These are phyloP conservation scores for Rhizophora apiculata DNA, from an alignment of 345 rosid species.

Conservation along the genomic window DNA sequence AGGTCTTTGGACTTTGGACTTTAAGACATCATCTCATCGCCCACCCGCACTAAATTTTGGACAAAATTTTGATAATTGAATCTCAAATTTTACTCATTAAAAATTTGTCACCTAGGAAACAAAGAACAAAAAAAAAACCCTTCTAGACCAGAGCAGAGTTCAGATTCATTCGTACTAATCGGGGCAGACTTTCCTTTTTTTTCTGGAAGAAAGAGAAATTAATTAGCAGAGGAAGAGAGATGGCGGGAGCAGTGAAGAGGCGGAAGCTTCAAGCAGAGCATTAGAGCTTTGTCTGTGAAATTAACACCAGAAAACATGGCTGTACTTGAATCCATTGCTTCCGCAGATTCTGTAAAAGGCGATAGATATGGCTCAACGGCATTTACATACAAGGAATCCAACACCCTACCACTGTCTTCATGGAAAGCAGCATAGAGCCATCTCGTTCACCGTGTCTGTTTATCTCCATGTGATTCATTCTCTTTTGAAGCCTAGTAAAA, in stretches of 20 bases:
- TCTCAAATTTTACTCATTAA: too few relatives aligned
- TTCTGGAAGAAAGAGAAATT: too few relatives aligned
- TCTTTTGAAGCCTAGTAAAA: neutral
- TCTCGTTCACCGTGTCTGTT: neutral
- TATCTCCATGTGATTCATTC: too few relatives aligned
- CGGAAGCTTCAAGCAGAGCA: slow-evolving; percentile 53
- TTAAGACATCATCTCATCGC: too few relatives aligned
- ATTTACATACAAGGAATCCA: slow-evolving; percentile 30
- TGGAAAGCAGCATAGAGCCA: neutral
- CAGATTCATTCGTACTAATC: too few relatives aligned
- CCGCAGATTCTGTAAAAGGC: slow-evolving; percentile 39
- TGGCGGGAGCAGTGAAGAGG: slow-evolving; percentile 24
- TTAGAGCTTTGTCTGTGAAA: slow-evolving; percentile 55
- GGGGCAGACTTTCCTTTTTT: too few relatives aligned
- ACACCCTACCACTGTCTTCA: slow-evolving; percentile 7
- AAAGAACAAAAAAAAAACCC: too few relatives aligned
- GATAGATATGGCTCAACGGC: slow-evolving; percentile 27
- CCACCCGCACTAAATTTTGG: too few relatives aligned
- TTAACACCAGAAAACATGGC: slow-evolving; percentile 53
- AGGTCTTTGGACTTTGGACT: too few relatives aligned
- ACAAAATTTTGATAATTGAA: too few relatives aligned
- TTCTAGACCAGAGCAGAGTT: too few relatives aligned
- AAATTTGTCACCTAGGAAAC: too few relatives aligned
- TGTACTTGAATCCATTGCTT: slow-evolving; percentile 48
- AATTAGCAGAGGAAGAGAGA: neutral